Percentiles rank a stretch among this genome's conserved stretches.
These are phyloP conservation scores for Cardamine chenopodiifolia DNA, from an alignment of 345 rosid species.

Conservation along the genomic window DNA sequence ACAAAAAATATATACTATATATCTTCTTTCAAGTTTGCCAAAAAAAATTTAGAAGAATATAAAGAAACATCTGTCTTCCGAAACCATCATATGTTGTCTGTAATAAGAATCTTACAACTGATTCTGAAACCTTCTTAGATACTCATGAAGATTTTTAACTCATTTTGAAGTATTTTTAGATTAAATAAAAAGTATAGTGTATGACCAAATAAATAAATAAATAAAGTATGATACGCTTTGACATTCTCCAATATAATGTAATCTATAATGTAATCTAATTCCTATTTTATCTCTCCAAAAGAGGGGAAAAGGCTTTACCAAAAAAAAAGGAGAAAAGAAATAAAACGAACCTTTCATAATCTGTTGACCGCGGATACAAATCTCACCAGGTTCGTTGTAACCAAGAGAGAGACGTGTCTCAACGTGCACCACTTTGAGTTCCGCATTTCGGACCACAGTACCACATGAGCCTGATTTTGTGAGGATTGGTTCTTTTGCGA, in stretches of 20 bases:
- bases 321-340: background rate
- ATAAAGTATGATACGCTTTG: too few species aligned
- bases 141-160: background rate
- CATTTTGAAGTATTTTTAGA: background rate
- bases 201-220: too few species aligned
- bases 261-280: too few species aligned
- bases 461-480: slow-evolving; percentile 94
- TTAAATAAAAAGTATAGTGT: background rate
- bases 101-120: background rate
- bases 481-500: slow-evolving; percentile 84
- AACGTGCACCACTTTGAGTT: slow-evolving; percentile 84
- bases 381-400: slow-evolving; percentile 81
- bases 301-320: background rate
- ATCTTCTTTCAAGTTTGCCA: background rate
- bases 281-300: too few species aligned
- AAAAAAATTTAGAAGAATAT: background rate
- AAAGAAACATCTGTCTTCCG: too few species aligned
- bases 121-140: background rate
- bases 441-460: slow-evolving; percentile 86
- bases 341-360: slow-evolving; percentile 81
- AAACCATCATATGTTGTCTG: background rate
- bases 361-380: slow-evolving; percentile 88
- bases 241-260: too few species aligned
- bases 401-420: slow-evolving; percentile 70
- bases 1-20: background rate